Conservation (phyloP, 2,329 filamentous ascomycete genomes). For the Colletotrichum karsti region DNA sequence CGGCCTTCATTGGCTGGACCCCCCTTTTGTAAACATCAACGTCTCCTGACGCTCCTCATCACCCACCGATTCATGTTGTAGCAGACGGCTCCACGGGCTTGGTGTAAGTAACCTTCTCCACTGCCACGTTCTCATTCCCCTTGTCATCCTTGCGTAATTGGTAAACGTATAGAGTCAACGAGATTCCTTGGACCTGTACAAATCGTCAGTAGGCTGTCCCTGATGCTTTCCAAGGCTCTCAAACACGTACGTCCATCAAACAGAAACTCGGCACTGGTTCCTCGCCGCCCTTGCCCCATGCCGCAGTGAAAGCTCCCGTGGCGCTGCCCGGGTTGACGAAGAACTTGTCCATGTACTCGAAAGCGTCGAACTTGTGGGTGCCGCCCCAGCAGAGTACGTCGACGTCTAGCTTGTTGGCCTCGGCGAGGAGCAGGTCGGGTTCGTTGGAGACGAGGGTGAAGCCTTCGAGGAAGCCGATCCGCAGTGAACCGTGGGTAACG, state of each 20-base stretch:
- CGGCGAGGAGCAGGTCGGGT: conserved; percentile 72
- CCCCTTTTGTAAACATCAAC: neutral
- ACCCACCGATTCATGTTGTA: conserved; percentile 50
- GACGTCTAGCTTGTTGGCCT: conserved; percentile 74
- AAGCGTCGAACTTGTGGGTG: conserved; percentile 74
- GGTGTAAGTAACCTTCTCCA: conserved; percentile 88
- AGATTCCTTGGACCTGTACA: conserved; percentile 89
- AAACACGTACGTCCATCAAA: conserved; percentile 88
- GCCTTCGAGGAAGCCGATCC: conserved; percentile 73
- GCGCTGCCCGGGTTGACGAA: conserved; percentile 76
- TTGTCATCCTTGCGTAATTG: conserved; percentile 81
- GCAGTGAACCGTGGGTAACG: conserved; percentile 71
- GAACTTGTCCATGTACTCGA: conserved; percentile 80
- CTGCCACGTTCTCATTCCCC: conserved; percentile 80
- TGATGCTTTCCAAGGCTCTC: neutral
- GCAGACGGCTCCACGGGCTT: conserved; percentile 73
- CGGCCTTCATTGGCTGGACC: conserved; percentile 6
- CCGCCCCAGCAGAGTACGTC: conserved; percentile 76
- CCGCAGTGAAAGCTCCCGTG: conserved; percentile 69
- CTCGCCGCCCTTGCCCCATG: conserved; percentile 67
- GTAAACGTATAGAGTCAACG: conserved; percentile 94
- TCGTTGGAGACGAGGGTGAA: conserved; percentile 75
- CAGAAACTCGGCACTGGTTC: conserved; percentile 92
- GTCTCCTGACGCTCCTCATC: neutral
- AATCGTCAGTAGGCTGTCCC: conserved; percentile 32